Percentiles rank a stretch among this genome's conserved stretches.
phyloP scores from a whole-genome alignment of 129 eudicot species.

The Flaveria trinervia region DNA sequence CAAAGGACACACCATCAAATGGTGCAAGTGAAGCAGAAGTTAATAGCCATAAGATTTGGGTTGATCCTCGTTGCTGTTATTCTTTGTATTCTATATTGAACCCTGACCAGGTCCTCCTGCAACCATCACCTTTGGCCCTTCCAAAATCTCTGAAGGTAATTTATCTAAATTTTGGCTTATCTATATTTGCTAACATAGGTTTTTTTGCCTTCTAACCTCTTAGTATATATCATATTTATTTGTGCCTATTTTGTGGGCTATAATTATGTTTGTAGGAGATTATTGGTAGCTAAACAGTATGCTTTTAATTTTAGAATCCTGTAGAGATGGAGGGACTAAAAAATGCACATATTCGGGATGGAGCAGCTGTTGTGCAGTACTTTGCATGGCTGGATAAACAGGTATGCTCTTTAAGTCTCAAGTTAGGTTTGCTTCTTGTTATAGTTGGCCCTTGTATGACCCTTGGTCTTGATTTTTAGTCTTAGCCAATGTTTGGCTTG shows the following conservation, averaged over 20 bases:
- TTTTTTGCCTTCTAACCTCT: conserved; percentile 8
- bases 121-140: conserved; percentile 88
- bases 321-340: conserved; percentile 89
- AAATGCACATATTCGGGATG: conserved; percentile 91
- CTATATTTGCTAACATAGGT: neutral
- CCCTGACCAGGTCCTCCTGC: conserved; percentile 61
- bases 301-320: conserved; percentile 55
- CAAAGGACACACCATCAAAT: conserved; percentile 31
- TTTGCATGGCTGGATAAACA: conserved; percentile 95
- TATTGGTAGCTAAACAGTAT: conserved; percentile 13
- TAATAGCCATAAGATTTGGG: conserved; percentile 64
- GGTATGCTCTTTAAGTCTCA: conserved; percentile 38
- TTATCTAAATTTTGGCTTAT: neutral
- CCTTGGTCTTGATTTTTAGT: too few species aligned
- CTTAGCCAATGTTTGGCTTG: too few species aligned
- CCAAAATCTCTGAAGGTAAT: conserved; percentile 90
- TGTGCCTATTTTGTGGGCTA: neutral
- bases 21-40: conserved; percentile 43
- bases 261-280: conserved; percentile 16
- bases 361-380: conserved; percentile 97
- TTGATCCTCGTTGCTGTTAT: conserved; percentile 89
- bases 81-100: conserved; percentile 74
- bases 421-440: neutral
- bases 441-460: too few species aligned
- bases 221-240: neutral